Conservation (phyloP, 768 basidiomycete genomes). For the Lactifluus subvellereus region DNA sequence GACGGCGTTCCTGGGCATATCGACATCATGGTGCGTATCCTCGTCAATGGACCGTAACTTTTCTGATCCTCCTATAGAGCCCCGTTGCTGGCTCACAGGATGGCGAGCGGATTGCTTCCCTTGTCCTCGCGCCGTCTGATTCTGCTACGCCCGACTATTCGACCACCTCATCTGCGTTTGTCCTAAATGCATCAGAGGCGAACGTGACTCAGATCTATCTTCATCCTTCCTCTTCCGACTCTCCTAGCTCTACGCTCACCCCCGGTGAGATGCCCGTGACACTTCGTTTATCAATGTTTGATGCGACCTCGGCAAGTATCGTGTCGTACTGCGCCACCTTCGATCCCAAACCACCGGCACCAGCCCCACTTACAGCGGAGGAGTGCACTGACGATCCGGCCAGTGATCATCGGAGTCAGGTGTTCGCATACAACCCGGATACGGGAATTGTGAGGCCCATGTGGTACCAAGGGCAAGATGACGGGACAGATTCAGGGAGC, state of each 20-base stretch:
- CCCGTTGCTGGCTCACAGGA: slow-evolving; percentile 32
- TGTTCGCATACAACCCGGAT: slow-evolving; percentile 48
- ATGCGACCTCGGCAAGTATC: slow-evolving; percentile 33
- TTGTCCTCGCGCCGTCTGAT: slow-evolving; percentile 32
- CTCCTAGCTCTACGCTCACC: slow-evolving; percentile 6
- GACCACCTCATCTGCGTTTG: slow-evolving; percentile 23
- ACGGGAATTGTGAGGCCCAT: slow-evolving; percentile 51
- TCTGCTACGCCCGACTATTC: slow-evolving; percentile 1
- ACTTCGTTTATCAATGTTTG: slow-evolving; percentile 42
- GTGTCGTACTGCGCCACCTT: slow-evolving; percentile 56
- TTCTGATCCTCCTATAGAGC: slow-evolving; percentile 28
- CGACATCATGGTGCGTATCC: slow-evolving; percentile 42
- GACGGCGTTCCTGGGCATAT: slow-evolving; percentile 38
- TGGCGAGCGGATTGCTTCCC: slow-evolving; percentile 37
- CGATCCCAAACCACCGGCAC: slow-evolving; percentile 43
- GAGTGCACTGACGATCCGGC: slow-evolving; percentile 33
- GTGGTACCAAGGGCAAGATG: slow-evolving; percentile 34
- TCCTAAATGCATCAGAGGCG: slow-evolving; percentile 31
- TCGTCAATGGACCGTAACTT: slow-evolving; percentile 11
- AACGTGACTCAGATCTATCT: slow-evolving; percentile 31
- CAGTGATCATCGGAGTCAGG: slow-evolving; percentile 43
- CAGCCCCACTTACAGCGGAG: slow-evolving; percentile 47
- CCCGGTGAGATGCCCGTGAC: slow-evolving; percentile 33
- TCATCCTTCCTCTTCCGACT: slow-evolving; percentile 19
- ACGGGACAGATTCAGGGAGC: slow-evolving; percentile 25